Evolutionary conservation across 1,284 basidiomycete species (phyloP), one percentile per base, ranked within the genome.

Genomic region (Austroboletus novae-zelandiae): DNA sequence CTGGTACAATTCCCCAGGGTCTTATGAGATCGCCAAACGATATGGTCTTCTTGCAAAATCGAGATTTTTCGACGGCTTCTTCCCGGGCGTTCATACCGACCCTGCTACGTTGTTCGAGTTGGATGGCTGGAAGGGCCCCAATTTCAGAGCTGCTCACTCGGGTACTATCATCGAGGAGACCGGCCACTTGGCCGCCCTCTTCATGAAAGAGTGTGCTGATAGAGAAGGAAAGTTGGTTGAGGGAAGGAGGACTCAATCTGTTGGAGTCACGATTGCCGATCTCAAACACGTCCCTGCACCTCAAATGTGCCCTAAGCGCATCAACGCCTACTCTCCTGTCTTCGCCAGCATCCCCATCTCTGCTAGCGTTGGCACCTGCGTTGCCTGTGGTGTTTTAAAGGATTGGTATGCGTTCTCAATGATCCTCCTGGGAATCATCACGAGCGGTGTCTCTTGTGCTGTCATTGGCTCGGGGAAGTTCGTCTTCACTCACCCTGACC

Each of bases 1-100:
- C 2, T 69, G 68, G 70, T 71, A 70, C 25, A 69, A 71, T n/a
- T 55, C 69, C 4, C 70, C 70, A 7, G 70, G 68, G 10, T 63
- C 66, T 8, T 71, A 69, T 43, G 43, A 54, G 9, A 59, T 71
- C n/a, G 69, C 66, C 18, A 68, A 58, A 32, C 55, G 58, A 36
- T 71, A 61, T 11, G 60, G 52, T 11, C 52, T 52, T 30, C 58
- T 68, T 1, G 55, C 68, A 15, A 59, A 52, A 6, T 69, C 61
- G 10, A 59, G 54, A 25, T 56, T 70, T 31, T 67, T 64, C 43
- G 56, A 67, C 15, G 61, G 62, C 2, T 53, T 69, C 7, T 70
- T 61, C 34, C 66, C 67, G 0, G 68, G 68, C 2, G 54, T 60
- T 30, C 65, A 58, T 27, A 58, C 54, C 4, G 61, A 68, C 43